Percentiles rank a stretch among this genome's conserved stretches.
These are phyloP conservation scores for Eurotiales sp. DNA, from an alignment of 2,329 filamentous ascomycete species.

Conservation along the genomic window DNA sequence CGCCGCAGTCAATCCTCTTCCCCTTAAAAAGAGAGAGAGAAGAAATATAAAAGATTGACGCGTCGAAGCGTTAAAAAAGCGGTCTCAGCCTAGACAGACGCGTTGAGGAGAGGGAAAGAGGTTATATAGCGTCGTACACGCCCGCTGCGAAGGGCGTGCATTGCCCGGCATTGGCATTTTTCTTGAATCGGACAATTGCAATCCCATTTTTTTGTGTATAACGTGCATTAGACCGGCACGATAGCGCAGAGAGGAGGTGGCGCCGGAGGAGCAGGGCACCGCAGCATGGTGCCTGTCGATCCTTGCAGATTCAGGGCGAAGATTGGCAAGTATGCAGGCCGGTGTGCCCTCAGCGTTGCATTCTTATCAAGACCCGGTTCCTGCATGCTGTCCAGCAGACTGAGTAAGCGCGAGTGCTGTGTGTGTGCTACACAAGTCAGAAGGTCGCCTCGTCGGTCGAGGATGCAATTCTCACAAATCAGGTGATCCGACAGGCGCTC, in stretches of 20 bases:
- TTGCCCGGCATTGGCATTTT: background rate
- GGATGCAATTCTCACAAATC: background rate
- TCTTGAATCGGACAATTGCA: background rate
- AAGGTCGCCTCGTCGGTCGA: no score
- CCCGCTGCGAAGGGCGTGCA: background rate
- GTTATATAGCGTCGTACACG: background rate
- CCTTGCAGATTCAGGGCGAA: slow-evolving; percentile 13
- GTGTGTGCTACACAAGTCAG: background rate
- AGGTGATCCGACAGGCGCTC: no score
- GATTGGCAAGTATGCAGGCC: slow-evolving; percentile 2
- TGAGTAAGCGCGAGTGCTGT: background rate
- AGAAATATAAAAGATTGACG: slow-evolving; percentile 3
- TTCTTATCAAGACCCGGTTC: background rate
- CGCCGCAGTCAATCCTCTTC: background rate
- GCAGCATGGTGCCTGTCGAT: slow-evolving; percentile 14
- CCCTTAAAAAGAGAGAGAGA: background rate
- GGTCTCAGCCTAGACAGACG: background rate
- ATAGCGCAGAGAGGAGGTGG: background rate
- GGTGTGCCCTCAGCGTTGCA: slow-evolving; percentile 8
- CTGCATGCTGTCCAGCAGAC: background rate
- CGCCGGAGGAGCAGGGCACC: background rate
- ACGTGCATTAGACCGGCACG: background rate
- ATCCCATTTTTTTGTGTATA: background rate
- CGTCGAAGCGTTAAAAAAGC: background rate
- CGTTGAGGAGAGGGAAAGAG: background rate